Percentiles rank a stretch among this genome's conserved stretches.
phyloP scores from a whole-genome alignment of 805 yeast genomes.

The Ogataea naganishii region DNA sequence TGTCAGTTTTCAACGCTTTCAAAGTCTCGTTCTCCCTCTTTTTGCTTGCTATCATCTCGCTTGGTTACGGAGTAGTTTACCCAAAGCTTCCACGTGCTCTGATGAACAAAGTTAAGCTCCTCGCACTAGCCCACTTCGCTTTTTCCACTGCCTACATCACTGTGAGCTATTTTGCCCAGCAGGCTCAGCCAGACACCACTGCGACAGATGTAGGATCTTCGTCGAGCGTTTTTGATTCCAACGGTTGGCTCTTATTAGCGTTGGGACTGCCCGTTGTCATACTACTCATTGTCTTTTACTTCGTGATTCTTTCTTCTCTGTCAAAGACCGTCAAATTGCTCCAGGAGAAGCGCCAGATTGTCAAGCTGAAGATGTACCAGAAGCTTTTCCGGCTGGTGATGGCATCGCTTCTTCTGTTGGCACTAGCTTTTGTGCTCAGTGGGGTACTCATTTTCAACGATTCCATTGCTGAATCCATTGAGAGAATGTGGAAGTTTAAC shows the following conservation, averaged over 20 bases:
- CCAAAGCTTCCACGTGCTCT: constrained; percentile 69
- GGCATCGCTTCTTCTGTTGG: constrained; percentile 57
- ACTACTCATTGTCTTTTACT: constrained; percentile 64
- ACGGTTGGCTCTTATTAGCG: constrained; percentile 37
- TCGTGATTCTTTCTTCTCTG: constrained; percentile 64
- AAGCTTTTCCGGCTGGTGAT: constrained; percentile 68
- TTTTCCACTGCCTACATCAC: constrained; percentile 44
- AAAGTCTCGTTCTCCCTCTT: constrained; percentile 86
- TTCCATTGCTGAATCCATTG: constrained; percentile 68
- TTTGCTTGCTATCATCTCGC: constrained; percentile 70
- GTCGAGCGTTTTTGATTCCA: constrained; percentile 38
- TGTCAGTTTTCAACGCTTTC: constrained; percentile 71
- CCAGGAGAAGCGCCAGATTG: constrained; percentile 81
- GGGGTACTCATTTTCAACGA: constrained; percentile 65
- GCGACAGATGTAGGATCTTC: constrained; percentile 32
- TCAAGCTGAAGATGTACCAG: constrained; percentile 82
- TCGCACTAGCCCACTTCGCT: constrained; percentile 49
- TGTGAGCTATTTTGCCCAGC: constrained; percentile 30
- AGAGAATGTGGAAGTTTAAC: constrained; percentile 85
- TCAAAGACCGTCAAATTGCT: constrained; percentile 66
- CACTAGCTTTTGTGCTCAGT: constrained; percentile 63
- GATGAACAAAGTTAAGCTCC: constrained; percentile 63
- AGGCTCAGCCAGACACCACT: constrained; percentile 22
- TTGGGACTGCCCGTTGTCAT: constrained; percentile 66
- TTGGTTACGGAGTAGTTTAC: constrained; percentile 92